Conservation (phyloP, 1,139 yeast species). For the Debaryomyces psychrophilus region DNA sequence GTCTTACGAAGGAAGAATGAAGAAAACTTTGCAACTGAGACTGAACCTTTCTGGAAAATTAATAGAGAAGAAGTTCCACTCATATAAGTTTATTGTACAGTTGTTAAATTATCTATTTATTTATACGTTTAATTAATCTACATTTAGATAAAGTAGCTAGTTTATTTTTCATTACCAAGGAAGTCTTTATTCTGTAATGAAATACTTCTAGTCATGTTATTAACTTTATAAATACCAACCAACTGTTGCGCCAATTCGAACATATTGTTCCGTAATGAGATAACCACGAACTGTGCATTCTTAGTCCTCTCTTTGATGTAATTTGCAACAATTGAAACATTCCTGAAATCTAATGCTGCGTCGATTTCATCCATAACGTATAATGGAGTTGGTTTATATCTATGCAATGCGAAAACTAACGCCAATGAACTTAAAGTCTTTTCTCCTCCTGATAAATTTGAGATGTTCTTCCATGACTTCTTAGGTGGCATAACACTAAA, state of each 20-base stretch:
- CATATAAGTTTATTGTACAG: slow-evolving; percentile 21
- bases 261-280: slow-evolving; percentile 95
- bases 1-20: slow-evolving; percentile 68
- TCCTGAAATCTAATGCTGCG: slow-evolving; percentile 96
- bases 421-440: slow-evolving; percentile 95
- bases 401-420: slow-evolving; percentile 92
- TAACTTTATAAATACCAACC: slow-evolving; percentile 93
- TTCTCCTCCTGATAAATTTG: slow-evolving; percentile 96
- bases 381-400: slow-evolving; percentile 94
- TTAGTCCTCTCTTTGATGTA: slow-evolving; percentile 94
- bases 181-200: slow-evolving; percentile 69
- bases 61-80: slow-evolving; percentile 33
- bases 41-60: slow-evolving; percentile 57
- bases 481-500: slow-evolving; percentile 99
- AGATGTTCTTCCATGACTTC: slow-evolving; percentile 94
- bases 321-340: slow-evolving; percentile 95
- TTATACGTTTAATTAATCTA: slow-evolving; percentile 3
- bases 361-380: slow-evolving; percentile 99
- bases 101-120: slow-evolving; percentile 5
- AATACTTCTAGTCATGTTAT: slow-evolving; percentile 86
- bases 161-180: slow-evolving; percentile 13
- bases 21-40: slow-evolving; percentile 62
- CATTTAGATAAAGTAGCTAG: not conserved
- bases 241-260: slow-evolving; percentile 92
- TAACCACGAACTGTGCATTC: slow-evolving; percentile 95